These are phyloP conservation scores for Desmodesmus armatus DNA, from an alignment of 139 green algal species.

Conservation along the genomic window DNA sequence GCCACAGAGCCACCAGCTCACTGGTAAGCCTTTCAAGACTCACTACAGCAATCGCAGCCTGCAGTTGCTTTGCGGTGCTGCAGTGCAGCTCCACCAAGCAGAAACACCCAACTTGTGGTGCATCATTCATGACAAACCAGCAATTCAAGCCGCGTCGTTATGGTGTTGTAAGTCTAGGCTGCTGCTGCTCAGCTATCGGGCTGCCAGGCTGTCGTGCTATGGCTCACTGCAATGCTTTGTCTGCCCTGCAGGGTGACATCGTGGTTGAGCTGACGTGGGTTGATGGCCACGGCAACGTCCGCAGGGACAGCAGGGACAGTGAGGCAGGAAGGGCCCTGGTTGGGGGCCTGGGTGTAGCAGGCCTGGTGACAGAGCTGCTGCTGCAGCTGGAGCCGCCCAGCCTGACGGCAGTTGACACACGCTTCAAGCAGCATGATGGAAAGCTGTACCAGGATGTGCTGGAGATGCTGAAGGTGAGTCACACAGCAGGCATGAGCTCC, in stretches of 20 bases:
- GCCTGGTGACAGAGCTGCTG: constrained; percentile 42
- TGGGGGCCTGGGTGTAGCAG: constrained; percentile 19
- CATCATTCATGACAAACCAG: no score
- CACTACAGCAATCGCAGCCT: no score
- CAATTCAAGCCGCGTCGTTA: no score
- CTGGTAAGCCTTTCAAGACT: not conserved
- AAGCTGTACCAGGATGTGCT: constrained; percentile 12
- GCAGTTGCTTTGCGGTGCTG: no score
- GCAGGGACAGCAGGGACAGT: constrained; percentile 1
- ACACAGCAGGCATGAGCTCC: not conserved
- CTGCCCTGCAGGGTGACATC: constrained; percentile 36
- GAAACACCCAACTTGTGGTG: no score
- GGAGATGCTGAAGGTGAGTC: constrained; percentile 22
- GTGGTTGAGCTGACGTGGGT: constrained; percentile 46
- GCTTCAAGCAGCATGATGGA: not conserved
- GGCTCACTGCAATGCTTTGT: no score
- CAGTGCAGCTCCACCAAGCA: no score
- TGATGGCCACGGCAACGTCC: constrained; percentile 17
- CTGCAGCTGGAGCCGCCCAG: constrained; percentile 37
- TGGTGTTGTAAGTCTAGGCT: no score
- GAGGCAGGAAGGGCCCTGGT: constrained; percentile 27
- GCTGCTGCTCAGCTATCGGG: no score
- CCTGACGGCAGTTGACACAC: not conserved
- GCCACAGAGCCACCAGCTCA: not conserved
- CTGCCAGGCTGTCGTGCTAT: no score